phyloP scores from a whole-genome alignment of 2,329 filamentous ascomycete species.

The Fusarium sublunatum region DNA sequence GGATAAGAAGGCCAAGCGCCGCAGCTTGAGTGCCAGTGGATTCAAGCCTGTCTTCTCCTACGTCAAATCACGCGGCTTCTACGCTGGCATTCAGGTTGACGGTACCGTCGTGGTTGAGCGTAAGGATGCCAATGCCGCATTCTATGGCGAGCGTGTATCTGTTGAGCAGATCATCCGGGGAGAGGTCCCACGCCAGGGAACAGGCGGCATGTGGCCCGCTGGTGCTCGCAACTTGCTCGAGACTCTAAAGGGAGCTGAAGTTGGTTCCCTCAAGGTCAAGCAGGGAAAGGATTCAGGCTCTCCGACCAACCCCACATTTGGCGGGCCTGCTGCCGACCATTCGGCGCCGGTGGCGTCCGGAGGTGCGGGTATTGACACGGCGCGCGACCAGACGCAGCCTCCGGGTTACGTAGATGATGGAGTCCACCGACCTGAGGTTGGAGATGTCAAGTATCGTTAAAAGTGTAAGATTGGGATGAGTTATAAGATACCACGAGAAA shows the following conservation, averaged over 20 bases:
- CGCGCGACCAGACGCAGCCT: slow-evolving; percentile 25
- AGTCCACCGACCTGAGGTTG: slow-evolving; percentile 37
- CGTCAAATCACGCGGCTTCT: slow-evolving; percentile 89
- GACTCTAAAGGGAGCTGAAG: slow-evolving; percentile 50
- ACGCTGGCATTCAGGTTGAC: slow-evolving; percentile 87
- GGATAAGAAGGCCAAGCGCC: slow-evolving; percentile 46
- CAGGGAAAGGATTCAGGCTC: slow-evolving; percentile 24
- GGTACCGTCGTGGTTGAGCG: slow-evolving; percentile 88
- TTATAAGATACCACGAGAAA: slow-evolving; percentile 37
- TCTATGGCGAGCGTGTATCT: slow-evolving; percentile 74
- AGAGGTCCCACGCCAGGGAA: slow-evolving; percentile 45
- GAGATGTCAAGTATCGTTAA: slow-evolving; percentile 45
- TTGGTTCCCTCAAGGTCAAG: slow-evolving; percentile 42
- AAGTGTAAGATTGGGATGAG: not conserved
- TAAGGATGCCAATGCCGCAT: slow-evolving; percentile 87
- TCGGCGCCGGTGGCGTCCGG: slow-evolving; percentile 25
- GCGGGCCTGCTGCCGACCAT: slow-evolving; percentile 15
- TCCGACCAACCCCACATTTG: slow-evolving; percentile 20
- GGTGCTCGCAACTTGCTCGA: slow-evolving; percentile 49
- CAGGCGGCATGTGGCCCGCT: slow-evolving; percentile 48
- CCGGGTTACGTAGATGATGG: slow-evolving; percentile 45
- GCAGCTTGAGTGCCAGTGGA: slow-evolving; percentile 46
- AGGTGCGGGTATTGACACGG: slow-evolving; percentile 5
- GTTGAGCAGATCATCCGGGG: slow-evolving; percentile 62
- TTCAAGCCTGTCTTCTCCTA: slow-evolving; percentile 69